Base-by-base conservation (phyloP, 345 rosid species). In the Euclidium syriacum region DNA sequence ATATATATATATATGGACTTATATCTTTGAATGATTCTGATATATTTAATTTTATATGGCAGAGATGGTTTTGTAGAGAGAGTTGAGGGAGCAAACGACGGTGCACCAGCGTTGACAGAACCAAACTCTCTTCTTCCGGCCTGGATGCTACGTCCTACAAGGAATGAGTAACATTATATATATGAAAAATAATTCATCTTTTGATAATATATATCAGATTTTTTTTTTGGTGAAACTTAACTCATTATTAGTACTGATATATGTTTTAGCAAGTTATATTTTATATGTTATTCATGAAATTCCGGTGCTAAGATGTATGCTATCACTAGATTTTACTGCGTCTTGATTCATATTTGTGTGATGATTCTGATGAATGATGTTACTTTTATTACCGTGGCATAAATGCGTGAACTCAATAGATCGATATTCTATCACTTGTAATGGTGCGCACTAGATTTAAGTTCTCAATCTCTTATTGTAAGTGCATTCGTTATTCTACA, bases 111-210 rank as follows among this genome's bases (percentile, higher is more conserved):
- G 22, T 60, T 61, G 62, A 35, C 30, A 10, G 73, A 58, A 64
- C 55, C 65, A 25, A 64, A 33, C 49, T 58, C 66, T 51, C 65
- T 64, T 42, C 65, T 71, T 51, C 75, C 75, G 1, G 42, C 71
- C 58, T 71, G 75, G 75, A 71, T 71, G 70, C 8, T 71, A 39
- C 70, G 59, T 43, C 69, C 70, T 3, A 32, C 75, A 6, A 34
- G 53, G 3, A 71, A 63, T 17, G 75, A 71, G 24, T 71, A 63
- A 39, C 38, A 27, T 29, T 16, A 46, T 47, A 8, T 52, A 17
- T 35, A 35, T 59, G 20, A 14, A 17, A 62, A 26, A 70, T 62
- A 67, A 51, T 41, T 51, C 30, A 68, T 68, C 30, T 32, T 41
- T 24, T 59, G 46, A 32, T 32, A 50, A 68, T 24, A 18, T 35